Percentiles rank a stretch among this genome's conserved stretches.
Conservation (phyloP, 2,329 filamentous ascomycete genomes). For the Pseudogymnoascus sp. region DNA sequence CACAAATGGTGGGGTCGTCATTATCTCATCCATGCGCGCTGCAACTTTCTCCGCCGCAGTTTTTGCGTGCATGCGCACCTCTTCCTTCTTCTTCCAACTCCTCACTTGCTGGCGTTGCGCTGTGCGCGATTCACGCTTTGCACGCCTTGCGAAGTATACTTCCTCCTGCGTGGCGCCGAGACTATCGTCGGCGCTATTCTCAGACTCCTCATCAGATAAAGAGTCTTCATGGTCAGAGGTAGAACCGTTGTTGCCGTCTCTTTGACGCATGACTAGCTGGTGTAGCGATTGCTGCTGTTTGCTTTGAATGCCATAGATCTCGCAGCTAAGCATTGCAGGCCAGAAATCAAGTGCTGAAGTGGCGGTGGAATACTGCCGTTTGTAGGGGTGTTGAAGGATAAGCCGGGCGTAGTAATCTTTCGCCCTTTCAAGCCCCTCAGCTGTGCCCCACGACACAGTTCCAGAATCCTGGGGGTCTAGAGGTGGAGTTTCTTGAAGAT, state of each 20-base stretch:
- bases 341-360: slow-evolving; percentile 69
- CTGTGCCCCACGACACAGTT: slow-evolving; percentile 34
- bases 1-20: slow-evolving; percentile 65
- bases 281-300: slow-evolving; percentile 46
- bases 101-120: slow-evolving; percentile 4
- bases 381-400: slow-evolving; percentile 68
- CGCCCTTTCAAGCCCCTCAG: slow-evolving; percentile 49
- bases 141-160: slow-evolving; percentile 4
- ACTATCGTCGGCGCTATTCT: slow-evolving; percentile 21
- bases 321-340: slow-evolving; percentile 71
- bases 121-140: slow-evolving; percentile 17
- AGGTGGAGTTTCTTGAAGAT: neutral
- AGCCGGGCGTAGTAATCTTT: slow-evolving; percentile 71
- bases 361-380: slow-evolving; percentile 49
- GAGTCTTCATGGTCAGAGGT: slow-evolving; percentile 27
- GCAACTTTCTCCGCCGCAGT: slow-evolving; percentile 56
- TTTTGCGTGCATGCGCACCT: slow-evolving; percentile 23
- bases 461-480: neutral
- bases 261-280: slow-evolving; percentile 24
- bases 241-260: slow-evolving; percentile 2
- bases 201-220: slow-evolving; percentile 21
- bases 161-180: slow-evolving; percentile 19
- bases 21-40: slow-evolving; percentile 61
- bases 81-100: slow-evolving; percentile 27
- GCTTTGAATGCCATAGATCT: slow-evolving; percentile 68